Conservation (phyloP, 2,329 filamentous ascomycete species). For the Fusarium abutilonis region DNA sequence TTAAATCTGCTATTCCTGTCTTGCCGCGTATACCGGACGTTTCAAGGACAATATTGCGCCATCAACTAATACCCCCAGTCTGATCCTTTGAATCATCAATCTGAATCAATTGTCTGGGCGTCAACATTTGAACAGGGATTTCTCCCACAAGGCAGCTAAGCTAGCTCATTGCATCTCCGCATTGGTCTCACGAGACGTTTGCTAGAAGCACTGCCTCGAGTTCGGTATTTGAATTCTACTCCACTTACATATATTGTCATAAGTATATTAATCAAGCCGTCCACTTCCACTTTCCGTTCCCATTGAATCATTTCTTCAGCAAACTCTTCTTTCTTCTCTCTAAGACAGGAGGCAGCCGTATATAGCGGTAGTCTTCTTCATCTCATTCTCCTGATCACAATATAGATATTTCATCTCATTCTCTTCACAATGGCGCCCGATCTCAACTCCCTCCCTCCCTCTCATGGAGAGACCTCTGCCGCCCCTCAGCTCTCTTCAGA, state of each 20-base stretch:
- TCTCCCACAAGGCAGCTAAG: conserved; percentile 19
- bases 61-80: conserved; percentile 3
- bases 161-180: conserved; percentile 24
- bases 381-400: neutral
- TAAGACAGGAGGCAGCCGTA: neutral
- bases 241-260: conserved; percentile 1
- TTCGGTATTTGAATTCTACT: conserved; percentile 8
- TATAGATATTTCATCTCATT: conserved; percentile 1
- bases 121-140: conserved; percentile 20
- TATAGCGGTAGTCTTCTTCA: neutral
- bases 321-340: neutral
- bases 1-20: conserved; percentile 12
- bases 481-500: conserved; percentile 33
- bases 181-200: conserved; percentile 29
- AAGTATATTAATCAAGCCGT: conserved; percentile 24
- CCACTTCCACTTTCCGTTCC: conserved; percentile 6
- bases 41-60: conserved; percentile 10
- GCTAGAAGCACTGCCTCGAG: conserved; percentile 20
- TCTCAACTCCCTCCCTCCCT: conserved; percentile 74
- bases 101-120: conserved; percentile 15
- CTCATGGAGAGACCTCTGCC: conserved; percentile 49
- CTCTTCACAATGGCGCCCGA: conserved; percentile 71
- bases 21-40: conserved; percentile 17
- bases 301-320: conserved; percentile 1
- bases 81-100: conserved; percentile 18